Evolutionary conservation across 768 basidiomycete species (phyloP), one percentile per base, ranked within the genome.

Genomic region (Tricholoma saponaceum): DNA sequence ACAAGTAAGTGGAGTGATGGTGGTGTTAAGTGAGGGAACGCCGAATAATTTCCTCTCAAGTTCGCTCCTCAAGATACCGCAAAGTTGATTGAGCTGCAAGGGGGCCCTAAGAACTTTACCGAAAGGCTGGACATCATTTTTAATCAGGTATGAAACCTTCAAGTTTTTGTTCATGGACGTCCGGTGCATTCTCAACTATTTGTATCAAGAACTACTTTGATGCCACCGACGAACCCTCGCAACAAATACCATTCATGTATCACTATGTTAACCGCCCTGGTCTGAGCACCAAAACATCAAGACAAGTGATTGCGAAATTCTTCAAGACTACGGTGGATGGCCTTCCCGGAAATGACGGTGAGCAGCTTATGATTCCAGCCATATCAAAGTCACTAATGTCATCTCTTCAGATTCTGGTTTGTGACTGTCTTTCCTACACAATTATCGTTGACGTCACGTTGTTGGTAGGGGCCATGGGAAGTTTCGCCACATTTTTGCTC

Each of bases 191-290:
- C 46, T 47, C 46, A 28, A 16, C 9, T 5, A 5, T 26, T 26
- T 10, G 4, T 16, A 28, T 23, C 46, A 26, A 85, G 79, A 73
- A 74, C 39, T 87, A 84, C 67, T 86, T 86, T 30, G 52, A 54
- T 18, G 16, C 39, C 37, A 84, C 84, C 8, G 76, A 87, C 63
- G 85, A 87, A 62, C 84, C 84, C 0, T 85, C 84, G 2, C 83
- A 85, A 61, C 83, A 85, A 61, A 86, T 87, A 62, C 84, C 84
- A 0, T 84, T 79, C 67, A 86, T 86, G 84, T 86, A 85, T 62
- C 84, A 87, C 69, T 87, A 87, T 61, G 84, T 81, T 2, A 79
- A 85, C 65, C 72, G 74, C 2, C 84, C 85, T 0, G 83, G 83
- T 2, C 66, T 80, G 18, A 86, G 83, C 65, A 83, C 83, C 2